Evolutionary conservation across 148 eudicot genomes (phyloP), one percentile per base, ranked within the genome.

Genomic region (Hydrangea macrophylla): DNA sequence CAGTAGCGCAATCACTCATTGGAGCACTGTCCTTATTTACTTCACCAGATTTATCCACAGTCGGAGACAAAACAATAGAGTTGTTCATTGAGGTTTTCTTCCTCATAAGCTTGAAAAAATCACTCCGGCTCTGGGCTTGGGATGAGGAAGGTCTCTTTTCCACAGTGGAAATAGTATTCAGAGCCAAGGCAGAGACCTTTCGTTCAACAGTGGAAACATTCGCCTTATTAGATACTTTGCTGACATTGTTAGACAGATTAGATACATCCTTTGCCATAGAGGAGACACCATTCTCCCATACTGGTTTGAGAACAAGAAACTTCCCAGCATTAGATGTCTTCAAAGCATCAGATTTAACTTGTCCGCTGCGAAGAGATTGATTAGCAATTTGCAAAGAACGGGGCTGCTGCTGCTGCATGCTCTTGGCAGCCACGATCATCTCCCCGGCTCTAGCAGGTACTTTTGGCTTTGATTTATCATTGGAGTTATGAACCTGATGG

Each of bases 101-200:
- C 79, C 98, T 90, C 94, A 92, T 79, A 39, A 80, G 76, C 75
- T 90, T 88, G 61, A 92, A 88, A 66, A 92, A 92, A 62, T 90
- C 94, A 82, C 75, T 86, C 57, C 98, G 78, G 74, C 96, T 92
- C 62, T 81, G 90, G 35, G 83, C 81, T 51, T 86, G 90, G 56
- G 90, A 79, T 23, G 51, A 71, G 50, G 86, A 68, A 9, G 77
- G 63, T 71, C 71, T 90, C 88, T 89, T 92, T 55, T 87, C 97
- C 58, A 70, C 72, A 35, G 58, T 60, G 8, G 79, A 62, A 58
- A 65, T 79, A 42, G 81, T 53, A 56, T 68, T 78, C 59, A 87
- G 63, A 55, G 70, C 69, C 54, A 75, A 67, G 62, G 78, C 73
- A 60, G 85, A 71, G 44, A 75, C 57, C 76, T 88, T 90, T 33